A percentile compares a stretch with the other conserved stretches of the same genome.
Conservation (phyloP, 345 rosid species). For the Gossypium herbaceum region DNA sequence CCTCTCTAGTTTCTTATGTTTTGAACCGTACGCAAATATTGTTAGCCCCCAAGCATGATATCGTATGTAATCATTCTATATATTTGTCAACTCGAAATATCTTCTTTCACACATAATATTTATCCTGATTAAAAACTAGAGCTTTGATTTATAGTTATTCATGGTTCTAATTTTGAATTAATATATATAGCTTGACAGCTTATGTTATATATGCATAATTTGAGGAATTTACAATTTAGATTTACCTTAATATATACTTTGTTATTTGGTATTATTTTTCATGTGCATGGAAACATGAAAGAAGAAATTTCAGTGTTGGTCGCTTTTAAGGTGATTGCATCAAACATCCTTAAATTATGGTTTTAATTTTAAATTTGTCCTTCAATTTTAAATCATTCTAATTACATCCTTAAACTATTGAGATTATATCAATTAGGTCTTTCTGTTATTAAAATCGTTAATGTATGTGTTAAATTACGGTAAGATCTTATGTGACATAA, state of each 20-base stretch:
- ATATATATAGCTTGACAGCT: not conserved
- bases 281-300: not conserved
- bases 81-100: no score
- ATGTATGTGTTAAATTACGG: no score
- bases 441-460: no score
- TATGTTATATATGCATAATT: not conserved
- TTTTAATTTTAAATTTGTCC: no score
- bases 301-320: not conserved
- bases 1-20: not conserved
- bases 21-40: not conserved
- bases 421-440: no score
- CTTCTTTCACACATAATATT: not conserved
- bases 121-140: not conserved
- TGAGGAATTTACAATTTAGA: not conserved
- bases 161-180: not conserved
- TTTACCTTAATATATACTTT: not conserved
- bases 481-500: no score
- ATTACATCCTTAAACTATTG: no score
- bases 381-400: no score
- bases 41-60: no score
- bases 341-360: no score
- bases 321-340: no score
- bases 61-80: no score
- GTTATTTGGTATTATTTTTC: not conserved
- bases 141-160: not conserved